Conservation (phyloP, 306 rosid species). For the Hippophae rhamnoides region DNA sequence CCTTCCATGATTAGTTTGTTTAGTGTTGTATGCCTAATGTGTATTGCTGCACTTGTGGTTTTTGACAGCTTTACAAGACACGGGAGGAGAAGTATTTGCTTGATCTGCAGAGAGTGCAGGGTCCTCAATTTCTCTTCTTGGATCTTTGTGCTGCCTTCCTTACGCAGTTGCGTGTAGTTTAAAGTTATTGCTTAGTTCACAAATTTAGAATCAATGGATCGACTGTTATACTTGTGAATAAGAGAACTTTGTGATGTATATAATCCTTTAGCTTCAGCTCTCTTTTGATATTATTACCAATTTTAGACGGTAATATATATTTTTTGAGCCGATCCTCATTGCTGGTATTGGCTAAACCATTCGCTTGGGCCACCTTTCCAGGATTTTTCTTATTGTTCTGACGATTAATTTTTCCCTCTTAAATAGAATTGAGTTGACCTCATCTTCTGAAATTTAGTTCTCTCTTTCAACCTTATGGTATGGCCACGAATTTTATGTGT, state of each 20-base stretch:
- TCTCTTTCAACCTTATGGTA: too few relatives aligned
- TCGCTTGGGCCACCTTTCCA: constrained; percentile 7
- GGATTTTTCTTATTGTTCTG: too few relatives aligned
- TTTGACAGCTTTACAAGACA: constrained; percentile 71
- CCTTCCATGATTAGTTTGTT: neutral
- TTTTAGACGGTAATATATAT: constrained; percentile 36
- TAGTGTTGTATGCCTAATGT: constrained; percentile 2
- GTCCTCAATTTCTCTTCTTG: constrained; percentile 89
- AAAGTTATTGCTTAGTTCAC: constrained; percentile 17
- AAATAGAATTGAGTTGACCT: too few relatives aligned
- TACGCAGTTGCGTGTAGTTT: constrained; percentile 69
- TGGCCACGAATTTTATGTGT: too few relatives aligned
- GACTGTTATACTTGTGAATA: constrained; percentile 28
- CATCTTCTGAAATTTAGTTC: too few relatives aligned
- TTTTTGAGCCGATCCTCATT: constrained; percentile 23
- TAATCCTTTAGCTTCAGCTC: constrained; percentile 20
- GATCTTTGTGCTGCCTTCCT: constrained; percentile 93
- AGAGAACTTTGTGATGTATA: constrained; percentile 30
- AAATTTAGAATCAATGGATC: constrained; percentile 22
- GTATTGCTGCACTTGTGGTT: neutral
- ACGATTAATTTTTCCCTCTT: too few relatives aligned
- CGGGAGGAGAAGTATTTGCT: constrained; percentile 86
- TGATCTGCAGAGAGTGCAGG: constrained; percentile 87
- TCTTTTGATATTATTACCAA: constrained; percentile 13
- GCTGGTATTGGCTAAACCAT: constrained; percentile 13